Evolutionary conservation across 108 stramenopile genomes (phyloP).

Genomic region (Schizochytrium sp.): DNA sequence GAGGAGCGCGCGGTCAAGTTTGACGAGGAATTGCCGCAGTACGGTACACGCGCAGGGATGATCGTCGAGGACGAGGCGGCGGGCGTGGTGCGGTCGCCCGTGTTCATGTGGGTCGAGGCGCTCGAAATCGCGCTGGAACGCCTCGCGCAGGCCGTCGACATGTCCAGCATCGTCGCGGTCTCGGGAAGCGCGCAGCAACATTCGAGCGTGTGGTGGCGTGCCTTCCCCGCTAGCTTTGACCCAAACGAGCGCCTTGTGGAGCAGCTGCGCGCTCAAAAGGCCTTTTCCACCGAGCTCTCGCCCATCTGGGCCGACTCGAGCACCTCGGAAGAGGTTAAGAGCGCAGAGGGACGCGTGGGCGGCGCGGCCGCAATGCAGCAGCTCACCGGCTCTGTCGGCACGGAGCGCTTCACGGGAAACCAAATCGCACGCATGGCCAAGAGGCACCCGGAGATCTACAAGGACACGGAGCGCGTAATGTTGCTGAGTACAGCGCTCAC

Average conservation of each 20-base stretch:
- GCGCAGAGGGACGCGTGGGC: not conserved
- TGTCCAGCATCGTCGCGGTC: not conserved
- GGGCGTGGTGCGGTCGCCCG: not conserved
- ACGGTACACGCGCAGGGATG: not conserved
- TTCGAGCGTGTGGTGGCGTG: not conserved
- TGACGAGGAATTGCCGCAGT: slow-evolving; percentile 3
- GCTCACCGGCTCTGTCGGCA: not conserved
- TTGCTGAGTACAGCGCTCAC: not conserved
- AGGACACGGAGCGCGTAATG: not conserved
- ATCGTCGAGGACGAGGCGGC: not conserved
- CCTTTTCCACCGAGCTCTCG: not conserved
- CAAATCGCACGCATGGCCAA: not conserved
- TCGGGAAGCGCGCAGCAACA: not conserved
- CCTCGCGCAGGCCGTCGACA: not conserved
- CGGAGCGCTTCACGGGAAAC: not conserved
- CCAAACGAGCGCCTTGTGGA: not conserved
- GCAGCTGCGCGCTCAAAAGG: not conserved
- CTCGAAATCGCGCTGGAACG: not conserved
- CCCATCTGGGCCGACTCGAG: slow-evolving; percentile 16
- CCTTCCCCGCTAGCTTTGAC: not conserved
- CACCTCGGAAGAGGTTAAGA: not conserved
- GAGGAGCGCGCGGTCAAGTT: not conserved
- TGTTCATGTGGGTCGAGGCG: slow-evolving; percentile 10
- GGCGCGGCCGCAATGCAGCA: not conserved
- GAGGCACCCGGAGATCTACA: not conserved